Evolutionary conservation across 2,329 filamentous ascomycete genomes (phyloP).

Genomic region (Fonsecaea pugnacius): DNA sequence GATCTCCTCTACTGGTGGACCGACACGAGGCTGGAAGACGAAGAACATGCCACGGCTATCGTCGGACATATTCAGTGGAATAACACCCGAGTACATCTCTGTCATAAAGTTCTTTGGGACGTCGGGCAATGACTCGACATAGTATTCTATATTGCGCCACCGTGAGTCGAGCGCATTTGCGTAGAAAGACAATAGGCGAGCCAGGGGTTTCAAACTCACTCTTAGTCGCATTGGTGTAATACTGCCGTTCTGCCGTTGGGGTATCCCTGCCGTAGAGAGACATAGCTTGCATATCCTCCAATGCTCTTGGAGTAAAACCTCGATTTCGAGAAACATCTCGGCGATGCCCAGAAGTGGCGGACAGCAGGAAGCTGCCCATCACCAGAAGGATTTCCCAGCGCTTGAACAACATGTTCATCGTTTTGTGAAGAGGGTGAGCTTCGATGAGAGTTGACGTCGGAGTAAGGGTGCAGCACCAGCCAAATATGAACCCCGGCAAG

Average conservation of each 20-base stretch:
- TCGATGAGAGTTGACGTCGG: conserved; percentile 1
- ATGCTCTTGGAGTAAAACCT: conserved; percentile 25
- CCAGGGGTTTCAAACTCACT: conserved; percentile 15
- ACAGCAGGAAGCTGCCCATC: conserved; percentile 19
- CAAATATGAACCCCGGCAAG: conserved; percentile 20
- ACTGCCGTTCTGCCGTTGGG: conserved; percentile 7
- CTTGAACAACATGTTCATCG: conserved; percentile 16
- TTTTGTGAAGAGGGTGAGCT: neutral
- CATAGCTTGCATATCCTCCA: conserved; percentile 24
- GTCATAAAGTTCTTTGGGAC: conserved; percentile 32
- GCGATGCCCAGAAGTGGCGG: conserved; percentile 9
- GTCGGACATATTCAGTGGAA: conserved; percentile 31
- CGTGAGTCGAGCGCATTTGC: neutral
- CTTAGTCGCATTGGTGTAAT: conserved; percentile 28
- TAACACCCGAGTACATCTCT: conserved; percentile 33
- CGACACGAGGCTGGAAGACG: conserved; percentile 36
- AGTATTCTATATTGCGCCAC: conserved; percentile 22
- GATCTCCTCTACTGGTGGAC: conserved; percentile 34
- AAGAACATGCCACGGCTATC: conserved; percentile 30
- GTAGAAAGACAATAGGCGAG: neutral
- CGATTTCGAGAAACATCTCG: conserved; percentile 23
- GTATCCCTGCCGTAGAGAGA: conserved; percentile 22
- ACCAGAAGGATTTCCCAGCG: conserved; percentile 18
- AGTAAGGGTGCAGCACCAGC: conserved; percentile 23
- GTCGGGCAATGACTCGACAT: conserved; percentile 31